A percentile compares a stretch with the other conserved stretches of the same genome.
Conservation (phyloP, 805 yeast species). For the Saccharomycopsis fermentans region DNA sequence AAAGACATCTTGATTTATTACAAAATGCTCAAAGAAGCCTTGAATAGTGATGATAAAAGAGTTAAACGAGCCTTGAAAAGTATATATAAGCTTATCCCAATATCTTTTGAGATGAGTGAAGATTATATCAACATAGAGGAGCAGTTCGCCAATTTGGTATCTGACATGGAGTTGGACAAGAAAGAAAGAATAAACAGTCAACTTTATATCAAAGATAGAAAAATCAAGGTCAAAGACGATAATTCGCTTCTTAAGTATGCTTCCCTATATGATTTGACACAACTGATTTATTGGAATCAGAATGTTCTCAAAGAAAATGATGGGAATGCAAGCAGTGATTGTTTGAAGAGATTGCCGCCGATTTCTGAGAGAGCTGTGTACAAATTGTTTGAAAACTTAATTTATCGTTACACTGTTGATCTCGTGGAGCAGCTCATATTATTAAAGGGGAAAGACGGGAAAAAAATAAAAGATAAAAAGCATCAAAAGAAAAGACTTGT, state of each 20-base stretch:
- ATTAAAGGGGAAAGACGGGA: not conserved
- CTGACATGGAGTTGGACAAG: not conserved
- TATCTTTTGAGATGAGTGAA: conserved; percentile 42
- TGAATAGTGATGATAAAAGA: conserved; percentile 25
- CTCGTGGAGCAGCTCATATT: not conserved
- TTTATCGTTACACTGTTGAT: not conserved
- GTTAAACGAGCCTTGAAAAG: conserved; percentile 5
- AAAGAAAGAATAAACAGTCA: not conserved
- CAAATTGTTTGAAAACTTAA: not conserved
- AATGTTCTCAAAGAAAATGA: not conserved
- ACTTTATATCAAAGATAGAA: not conserved
- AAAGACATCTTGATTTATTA: conserved; percentile 39
- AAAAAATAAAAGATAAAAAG: no score
- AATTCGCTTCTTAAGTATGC: not conserved
- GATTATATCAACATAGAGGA: conserved; percentile 37
- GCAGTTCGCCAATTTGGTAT: conserved; percentile 24
- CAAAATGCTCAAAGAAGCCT: conserved; percentile 26
- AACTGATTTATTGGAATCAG: conserved; percentile 3
- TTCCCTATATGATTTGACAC: conserved; percentile 1
- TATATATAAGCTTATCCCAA: conserved; percentile 38
- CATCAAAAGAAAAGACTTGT: not conserved
- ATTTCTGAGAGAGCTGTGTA: not conserved
- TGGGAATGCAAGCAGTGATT: not conserved
- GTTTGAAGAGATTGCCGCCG: not conserved
- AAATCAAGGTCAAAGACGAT: not conserved